Percentiles rank a stretch among this genome's conserved stretches.
These are phyloP conservation scores for Aegilops sharonensis DNA, from an alignment of 176 grass and related monocot genomes.

Conservation along the genomic window DNA sequence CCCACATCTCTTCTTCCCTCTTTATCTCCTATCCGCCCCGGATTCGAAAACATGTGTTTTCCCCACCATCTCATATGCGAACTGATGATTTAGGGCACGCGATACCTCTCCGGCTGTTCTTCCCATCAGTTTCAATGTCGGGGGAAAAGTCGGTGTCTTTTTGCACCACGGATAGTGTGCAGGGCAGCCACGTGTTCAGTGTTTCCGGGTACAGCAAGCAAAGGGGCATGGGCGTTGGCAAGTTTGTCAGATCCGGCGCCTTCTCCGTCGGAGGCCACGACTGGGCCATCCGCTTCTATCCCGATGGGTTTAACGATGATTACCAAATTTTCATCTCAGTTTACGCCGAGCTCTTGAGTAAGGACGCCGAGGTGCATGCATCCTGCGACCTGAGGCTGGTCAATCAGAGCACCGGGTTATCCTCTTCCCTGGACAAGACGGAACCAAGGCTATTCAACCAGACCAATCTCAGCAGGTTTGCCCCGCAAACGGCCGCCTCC, in stretches of 20 bases:
- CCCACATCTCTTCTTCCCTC: too few relatives aligned
- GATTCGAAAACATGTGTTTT: too few relatives aligned
- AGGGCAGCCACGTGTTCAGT: not conserved
- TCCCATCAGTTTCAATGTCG: not conserved
- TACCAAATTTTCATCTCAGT: not conserved
- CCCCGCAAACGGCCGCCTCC: not conserved
- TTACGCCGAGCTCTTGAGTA: not conserved
- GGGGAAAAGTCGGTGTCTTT: not conserved
- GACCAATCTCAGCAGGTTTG: too few relatives aligned
- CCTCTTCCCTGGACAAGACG: not conserved
- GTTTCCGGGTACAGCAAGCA: not conserved
- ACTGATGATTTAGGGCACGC: too few relatives aligned
- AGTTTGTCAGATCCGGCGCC: not conserved
- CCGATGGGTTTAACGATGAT: not conserved
- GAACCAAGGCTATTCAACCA: not conserved
- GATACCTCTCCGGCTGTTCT: too few relatives aligned
- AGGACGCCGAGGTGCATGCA: not conserved
- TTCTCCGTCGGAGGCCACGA: not conserved
- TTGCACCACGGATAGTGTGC: not conserved
- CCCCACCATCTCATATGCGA: too few relatives aligned
- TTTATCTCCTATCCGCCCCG: too few relatives aligned
- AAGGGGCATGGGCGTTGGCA: not conserved
- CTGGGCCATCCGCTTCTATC: not conserved
- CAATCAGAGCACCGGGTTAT: not conserved
- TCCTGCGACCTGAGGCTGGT: slow-evolving; percentile 5